Conservation (phyloP, 192 early-diverging fungal species). For the Obelidium mucronatum region DNA sequence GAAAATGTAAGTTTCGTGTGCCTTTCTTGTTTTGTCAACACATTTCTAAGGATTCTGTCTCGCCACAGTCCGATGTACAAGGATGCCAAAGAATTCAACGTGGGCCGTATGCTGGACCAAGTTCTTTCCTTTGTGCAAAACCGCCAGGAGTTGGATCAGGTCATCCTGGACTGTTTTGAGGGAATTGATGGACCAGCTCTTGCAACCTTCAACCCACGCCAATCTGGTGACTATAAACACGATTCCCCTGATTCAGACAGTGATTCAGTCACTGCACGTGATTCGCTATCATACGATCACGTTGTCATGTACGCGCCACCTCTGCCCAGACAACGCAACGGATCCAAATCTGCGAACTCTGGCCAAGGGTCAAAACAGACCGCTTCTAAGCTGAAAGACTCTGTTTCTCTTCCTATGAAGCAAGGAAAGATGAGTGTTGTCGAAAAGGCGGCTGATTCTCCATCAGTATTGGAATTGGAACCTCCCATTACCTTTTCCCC, state of each 20-base stretch:
- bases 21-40: too few species aligned
- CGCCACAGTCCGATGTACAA: neutral
- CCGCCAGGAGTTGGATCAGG: neutral
- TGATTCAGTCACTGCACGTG: neutral
- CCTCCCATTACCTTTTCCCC: too few species aligned
- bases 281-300: neutral
- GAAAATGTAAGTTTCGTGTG: neutral
- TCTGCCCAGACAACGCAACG: neutral
- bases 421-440: too few species aligned
- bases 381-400: too few species aligned
- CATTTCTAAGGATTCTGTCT: too few species aligned
- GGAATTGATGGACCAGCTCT: neutral
- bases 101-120: neutral
- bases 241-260: neutral
- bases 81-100: neutral
- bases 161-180: neutral
- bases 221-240: neutral
- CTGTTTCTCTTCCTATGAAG: neutral
- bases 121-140: neutral
- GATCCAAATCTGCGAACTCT: too few species aligned
- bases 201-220: neutral
- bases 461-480: too few species aligned
- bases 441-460: too few species aligned
- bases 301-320: neutral
- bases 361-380: too few species aligned